A percentile compares a stretch with the other conserved stretches of the same genome.
Conservation (phyloP, 371 early-diverging fungal species). For the Mucor indicus region DNA sequence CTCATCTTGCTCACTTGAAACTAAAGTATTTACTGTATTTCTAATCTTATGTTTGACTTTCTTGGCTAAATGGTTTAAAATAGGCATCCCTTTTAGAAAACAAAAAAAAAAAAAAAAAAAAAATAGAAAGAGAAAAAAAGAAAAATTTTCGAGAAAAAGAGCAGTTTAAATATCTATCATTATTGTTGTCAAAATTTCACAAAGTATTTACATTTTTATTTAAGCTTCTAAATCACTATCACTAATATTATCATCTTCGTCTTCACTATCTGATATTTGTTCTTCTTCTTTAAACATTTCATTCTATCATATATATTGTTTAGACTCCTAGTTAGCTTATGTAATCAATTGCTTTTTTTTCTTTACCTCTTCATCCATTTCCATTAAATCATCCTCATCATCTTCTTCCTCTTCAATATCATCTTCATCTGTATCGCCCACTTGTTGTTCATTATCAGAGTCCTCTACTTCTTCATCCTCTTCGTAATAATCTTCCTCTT, state of each 20-base stretch:
- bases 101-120: conserved; percentile 10
- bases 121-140: conserved; percentile 3
- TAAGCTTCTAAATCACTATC: not conserved
- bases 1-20: conserved; percentile 24
- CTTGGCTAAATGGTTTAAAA: conserved; percentile 30
- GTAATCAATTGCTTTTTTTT: not conserved
- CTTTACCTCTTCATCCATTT: conserved; percentile 32
- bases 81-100: conserved; percentile 16
- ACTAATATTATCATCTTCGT: conserved; percentile 5
- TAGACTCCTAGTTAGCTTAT: not conserved
- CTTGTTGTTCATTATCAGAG: conserved; percentile 32
- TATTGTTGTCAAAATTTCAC: too few species aligned
- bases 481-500: conserved; percentile 38
- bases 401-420: conserved; percentile 44
- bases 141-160: not conserved
- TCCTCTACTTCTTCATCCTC: conserved; percentile 29
- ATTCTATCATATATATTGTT: not conserved
- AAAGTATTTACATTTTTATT: not conserved
- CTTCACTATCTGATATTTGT: conserved; percentile 1
- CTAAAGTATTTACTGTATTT: conserved; percentile 14
- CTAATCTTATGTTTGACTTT: conserved; percentile 26
- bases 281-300: not conserved
- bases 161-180: too few species aligned
- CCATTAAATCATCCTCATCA: conserved; percentile 36
- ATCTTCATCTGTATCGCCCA: conserved; percentile 34